A percentile compares a stretch with the other conserved stretches of the same genome.
Evolutionary conservation across 352 stramenopile genomes (phyloP).

Genomic region (Peronospora belbahrii): DNA sequence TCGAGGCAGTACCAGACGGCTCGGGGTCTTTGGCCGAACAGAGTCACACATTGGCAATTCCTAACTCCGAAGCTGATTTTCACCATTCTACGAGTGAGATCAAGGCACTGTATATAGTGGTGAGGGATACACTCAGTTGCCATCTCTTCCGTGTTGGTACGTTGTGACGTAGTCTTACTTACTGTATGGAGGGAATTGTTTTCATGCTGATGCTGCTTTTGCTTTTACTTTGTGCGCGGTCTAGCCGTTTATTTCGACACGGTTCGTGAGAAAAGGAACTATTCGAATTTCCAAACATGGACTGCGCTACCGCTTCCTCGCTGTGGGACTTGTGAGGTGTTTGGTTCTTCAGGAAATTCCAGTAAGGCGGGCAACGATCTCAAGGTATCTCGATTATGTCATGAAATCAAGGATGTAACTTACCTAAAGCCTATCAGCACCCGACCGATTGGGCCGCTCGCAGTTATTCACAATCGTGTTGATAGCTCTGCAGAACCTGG

Average conservation of each 20-base stretch:
- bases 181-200: background rate
- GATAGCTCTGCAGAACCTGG: background rate
- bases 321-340: slow-evolving; percentile 43
- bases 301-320: slow-evolving; percentile 33
- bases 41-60: slow-evolving; percentile 15
- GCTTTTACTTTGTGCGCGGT: background rate
- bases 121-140: slow-evolving; percentile 46
- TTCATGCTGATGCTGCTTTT: slow-evolving; percentile 1
- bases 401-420: slow-evolving; percentile 27
- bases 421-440: slow-evolving; percentile 13
- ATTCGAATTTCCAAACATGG: slow-evolving; percentile 32
- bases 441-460: slow-evolving; percentile 1
- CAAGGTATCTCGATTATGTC: slow-evolving; percentile 16
- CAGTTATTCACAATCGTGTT: background rate
- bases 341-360: slow-evolving; percentile 17
- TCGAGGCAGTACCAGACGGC: slow-evolving; percentile 3
- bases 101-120: slow-evolving; percentile 35
- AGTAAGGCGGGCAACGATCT: background rate
- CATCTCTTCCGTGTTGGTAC: slow-evolving; percentile 52
- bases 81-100: slow-evolving; percentile 12
- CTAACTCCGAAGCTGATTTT: slow-evolving; percentile 10
- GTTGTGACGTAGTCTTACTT: slow-evolving; percentile 6
- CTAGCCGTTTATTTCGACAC: slow-evolving; percentile 19
- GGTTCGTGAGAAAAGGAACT: slow-evolving; percentile 3
- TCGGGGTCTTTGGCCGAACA: background rate